Evolutionary conservation across 768 basidiomycete genomes (phyloP).

Genomic region (Serendipita indica): DNA sequence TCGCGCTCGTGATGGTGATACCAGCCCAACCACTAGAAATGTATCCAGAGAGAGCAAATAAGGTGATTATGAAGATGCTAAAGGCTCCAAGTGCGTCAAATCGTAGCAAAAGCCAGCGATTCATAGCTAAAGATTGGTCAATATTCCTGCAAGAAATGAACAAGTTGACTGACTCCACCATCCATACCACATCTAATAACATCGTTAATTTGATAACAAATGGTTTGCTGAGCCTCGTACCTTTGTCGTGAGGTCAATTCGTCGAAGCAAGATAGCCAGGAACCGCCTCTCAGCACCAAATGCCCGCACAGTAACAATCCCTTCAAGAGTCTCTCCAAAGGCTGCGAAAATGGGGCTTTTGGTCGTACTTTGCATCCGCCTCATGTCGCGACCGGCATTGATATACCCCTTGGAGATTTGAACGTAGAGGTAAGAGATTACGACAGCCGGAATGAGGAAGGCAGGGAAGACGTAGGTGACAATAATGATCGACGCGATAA

Average conservation of each 20-base stretch:
- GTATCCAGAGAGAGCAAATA: conserved; percentile 24
- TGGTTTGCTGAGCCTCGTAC: no score
- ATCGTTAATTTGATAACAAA: no score
- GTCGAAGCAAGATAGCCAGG: conserved; percentile 9
- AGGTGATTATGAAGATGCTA: conserved; percentile 23
- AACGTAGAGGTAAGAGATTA: conserved; percentile 11
- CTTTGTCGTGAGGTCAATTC: conserved; percentile 13
- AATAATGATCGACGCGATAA: conserved; percentile 12
- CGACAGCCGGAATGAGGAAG: conserved; percentile 12
- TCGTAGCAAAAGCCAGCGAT: conserved; percentile 17
- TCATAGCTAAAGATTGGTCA: conserved; percentile 8
- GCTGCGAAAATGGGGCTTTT: conserved; percentile 19
- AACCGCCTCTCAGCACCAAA: conserved; percentile 17
- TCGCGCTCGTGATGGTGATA: conserved; percentile 15
- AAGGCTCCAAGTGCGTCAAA: conserved; percentile 26
- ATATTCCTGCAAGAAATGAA: background rate
- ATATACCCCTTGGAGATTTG: conserved; percentile 11
- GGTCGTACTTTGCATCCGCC: conserved; percentile 26
- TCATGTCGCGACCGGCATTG: conserved; percentile 22
- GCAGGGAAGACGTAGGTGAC: conserved; percentile 16
- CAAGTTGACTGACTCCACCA: conserved; percentile 11
- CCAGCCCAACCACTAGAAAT: conserved; percentile 15
- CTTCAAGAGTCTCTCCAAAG: conserved; percentile 22
- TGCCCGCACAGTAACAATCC: conserved; percentile 16
- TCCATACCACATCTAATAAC: conserved; percentile 15